Conservation (phyloP, 352 stramenopile genomes). For the Phytophthora chlamydospora region DNA sequence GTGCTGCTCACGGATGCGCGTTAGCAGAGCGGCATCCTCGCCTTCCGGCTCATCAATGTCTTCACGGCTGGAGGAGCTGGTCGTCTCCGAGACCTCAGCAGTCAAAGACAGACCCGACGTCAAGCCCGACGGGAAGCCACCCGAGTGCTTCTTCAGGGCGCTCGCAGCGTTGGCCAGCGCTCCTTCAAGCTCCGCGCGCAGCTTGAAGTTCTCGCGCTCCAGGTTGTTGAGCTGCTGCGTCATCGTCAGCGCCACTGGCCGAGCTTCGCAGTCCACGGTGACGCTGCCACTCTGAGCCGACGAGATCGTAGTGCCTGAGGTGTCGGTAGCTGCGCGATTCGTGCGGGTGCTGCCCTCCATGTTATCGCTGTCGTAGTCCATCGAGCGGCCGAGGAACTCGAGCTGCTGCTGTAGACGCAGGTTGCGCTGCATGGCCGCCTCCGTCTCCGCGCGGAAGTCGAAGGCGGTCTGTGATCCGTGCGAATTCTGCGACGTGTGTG, state of each 20-base stretch:
- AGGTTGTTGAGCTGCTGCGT: constrained; percentile 78
- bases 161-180: constrained; percentile 35
- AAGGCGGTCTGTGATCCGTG: constrained; percentile 32
- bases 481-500: constrained; percentile 11
- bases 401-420: constrained; percentile 67
- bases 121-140: constrained; percentile 27
- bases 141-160: constrained; percentile 49
- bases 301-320: constrained; percentile 50
- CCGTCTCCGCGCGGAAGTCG: constrained; percentile 61
- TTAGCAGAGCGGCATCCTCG: constrained; percentile 36
- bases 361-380: constrained; percentile 50
- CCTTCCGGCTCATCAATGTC: constrained; percentile 57
- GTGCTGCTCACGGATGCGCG: constrained; percentile 44
- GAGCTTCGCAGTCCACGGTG: constrained; percentile 29
- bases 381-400: constrained; percentile 60
- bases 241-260: constrained; percentile 60
- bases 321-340: constrained; percentile 49
- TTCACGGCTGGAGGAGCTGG: constrained; percentile 51
- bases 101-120: constrained; percentile 33
- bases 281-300: constrained; percentile 30
- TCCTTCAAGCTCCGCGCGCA: constrained; percentile 61
- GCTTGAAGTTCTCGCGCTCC: constrained; percentile 75
- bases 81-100: constrained; percentile 52
- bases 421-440: constrained; percentile 66
- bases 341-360: constrained; percentile 14